Evolutionary conservation across 2,329 filamentous ascomycete genomes (phyloP).

Genomic region (Aspergillus bombycis): DNA sequence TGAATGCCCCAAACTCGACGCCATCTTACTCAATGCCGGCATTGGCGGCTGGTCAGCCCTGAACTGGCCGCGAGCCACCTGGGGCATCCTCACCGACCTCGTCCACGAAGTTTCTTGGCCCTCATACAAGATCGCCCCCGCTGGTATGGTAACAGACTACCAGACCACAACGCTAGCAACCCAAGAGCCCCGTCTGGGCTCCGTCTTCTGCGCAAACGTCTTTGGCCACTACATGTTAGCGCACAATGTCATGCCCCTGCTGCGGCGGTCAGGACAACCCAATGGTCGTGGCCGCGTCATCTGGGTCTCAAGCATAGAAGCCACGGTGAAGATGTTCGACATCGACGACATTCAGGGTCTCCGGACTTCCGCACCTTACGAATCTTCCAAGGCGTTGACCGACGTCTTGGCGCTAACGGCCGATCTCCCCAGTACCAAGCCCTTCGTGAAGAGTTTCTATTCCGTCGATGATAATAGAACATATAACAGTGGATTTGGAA

Average conservation of each 20-base stretch:
- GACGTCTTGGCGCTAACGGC: constrained; percentile 80
- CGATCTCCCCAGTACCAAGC: constrained; percentile 64
- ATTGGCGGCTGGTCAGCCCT: constrained; percentile 85
- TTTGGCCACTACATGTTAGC: constrained; percentile 93
- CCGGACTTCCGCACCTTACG: constrained; percentile 68
- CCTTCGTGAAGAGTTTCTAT: constrained; percentile 63
- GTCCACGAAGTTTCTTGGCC: constrained; percentile 75
- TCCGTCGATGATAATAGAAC: constrained; percentile 33
- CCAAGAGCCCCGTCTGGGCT: constrained; percentile 67
- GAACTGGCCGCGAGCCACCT: constrained; percentile 66
- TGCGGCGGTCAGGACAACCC: constrained; percentile 55
- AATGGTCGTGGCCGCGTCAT: constrained; percentile 65
- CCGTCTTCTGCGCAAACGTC: constrained; percentile 87
- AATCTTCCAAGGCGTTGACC: constrained; percentile 83
- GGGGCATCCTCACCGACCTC: constrained; percentile 62
- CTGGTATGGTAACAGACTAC: constrained; percentile 57
- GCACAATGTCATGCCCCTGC: constrained; percentile 76
- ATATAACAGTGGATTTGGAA: background rate
- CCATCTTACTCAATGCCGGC: constrained; percentile 82
- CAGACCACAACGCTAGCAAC: constrained; percentile 49
- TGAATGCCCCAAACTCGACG: constrained; percentile 71
- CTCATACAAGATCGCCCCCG: constrained; percentile 68
- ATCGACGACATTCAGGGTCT: constrained; percentile 77
- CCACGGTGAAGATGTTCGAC: constrained; percentile 60
- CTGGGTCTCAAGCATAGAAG: constrained; percentile 86